These are phyloP conservation scores for Russula sp. DNA, from an alignment of 768 basidiomycete species.

Conservation along the genomic window DNA sequence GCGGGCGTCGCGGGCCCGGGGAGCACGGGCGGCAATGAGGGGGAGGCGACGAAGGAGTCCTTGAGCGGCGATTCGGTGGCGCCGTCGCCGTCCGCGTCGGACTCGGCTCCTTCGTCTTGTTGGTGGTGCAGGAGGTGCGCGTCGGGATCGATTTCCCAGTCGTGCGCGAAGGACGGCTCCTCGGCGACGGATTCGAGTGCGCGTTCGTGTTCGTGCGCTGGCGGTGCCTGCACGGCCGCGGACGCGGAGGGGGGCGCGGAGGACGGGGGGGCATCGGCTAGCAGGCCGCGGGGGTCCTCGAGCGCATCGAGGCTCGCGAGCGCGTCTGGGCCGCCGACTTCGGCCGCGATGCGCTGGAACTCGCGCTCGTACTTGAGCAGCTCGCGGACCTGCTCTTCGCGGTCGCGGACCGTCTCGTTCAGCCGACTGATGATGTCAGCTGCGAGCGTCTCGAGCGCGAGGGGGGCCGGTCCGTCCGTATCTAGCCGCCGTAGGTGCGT, in stretches of 20 bases:
- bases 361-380: slow-evolving; percentile 74
- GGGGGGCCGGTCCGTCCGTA: slow-evolving; percentile 35
- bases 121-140: slow-evolving; percentile 34
- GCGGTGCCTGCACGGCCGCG: slow-evolving; percentile 4
- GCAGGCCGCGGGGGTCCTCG: slow-evolving; percentile 37
- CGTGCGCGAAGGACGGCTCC: slow-evolving; percentile 33
- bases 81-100: slow-evolving; percentile 32
- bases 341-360: slow-evolving; percentile 67
- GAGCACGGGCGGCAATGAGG: slow-evolving; percentile 39
- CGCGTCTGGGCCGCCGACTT: slow-evolving; percentile 71
- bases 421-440: slow-evolving; percentile 71
- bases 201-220: slow-evolving; percentile 1
- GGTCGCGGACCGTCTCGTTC: slow-evolving; percentile 67
- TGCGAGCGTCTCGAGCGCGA: slow-evolving; percentile 58
- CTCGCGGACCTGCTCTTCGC: slow-evolving; percentile 77
- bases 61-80: slow-evolving; percentile 46
- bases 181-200: slow-evolving; percentile 30
- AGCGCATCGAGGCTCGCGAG: slow-evolving; percentile 65
- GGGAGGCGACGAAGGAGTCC: slow-evolving; percentile 44
- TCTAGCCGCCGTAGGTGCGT: slow-evolving; percentile 66
- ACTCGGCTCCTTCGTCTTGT: not conserved
- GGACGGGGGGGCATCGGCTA: slow-evolving; percentile 35
- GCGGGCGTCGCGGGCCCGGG: slow-evolving; percentile 51
- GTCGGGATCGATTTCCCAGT: slow-evolving; percentile 56
- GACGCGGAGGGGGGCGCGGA: slow-evolving; percentile 29